Evolutionary conservation across 768 basidiomycete species (phyloP), one percentile per base, ranked within the genome.

Genomic region (Mycena metata): DNA sequence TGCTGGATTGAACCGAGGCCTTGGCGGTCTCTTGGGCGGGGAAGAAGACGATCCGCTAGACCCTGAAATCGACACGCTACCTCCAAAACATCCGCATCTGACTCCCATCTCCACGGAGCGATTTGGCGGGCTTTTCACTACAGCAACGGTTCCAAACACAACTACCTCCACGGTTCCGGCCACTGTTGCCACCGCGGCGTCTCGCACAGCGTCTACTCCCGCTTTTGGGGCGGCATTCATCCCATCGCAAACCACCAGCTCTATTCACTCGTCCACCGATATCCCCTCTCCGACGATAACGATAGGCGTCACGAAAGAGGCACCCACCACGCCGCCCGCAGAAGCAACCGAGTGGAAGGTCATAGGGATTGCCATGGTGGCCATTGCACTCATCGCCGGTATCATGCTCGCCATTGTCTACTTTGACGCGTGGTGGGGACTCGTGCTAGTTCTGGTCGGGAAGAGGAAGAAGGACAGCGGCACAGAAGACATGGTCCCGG

Each of bases 391-490:
- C 42, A 80, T 93, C 58, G 89, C 83, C 30, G 82, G 80, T 3
- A 78, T 85, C 56, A 84, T 91, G 70, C 81, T 92, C 55, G 79
- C 84, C 10, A 79, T 88, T 61, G 84, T 90, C 33, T 93, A 90
- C 79, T 92, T 91, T 78, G 91, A 94, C 78, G 84, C 88, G 41
- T 89, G 91, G 85, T 89, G 85, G 85, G 83, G 86, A 26, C 89
- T 91, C 76, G 60, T 90, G 59, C 79, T 83, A 41, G 89, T 88
- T 51, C 72, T 87, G 54, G 49, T 87, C 23, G 82, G 83, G 64
- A 83, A 85, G 67, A 78, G 77, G 35, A 77, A 76, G 70, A 76
- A 76, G 52, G 74, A 74, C 9, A 64, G 67, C 11, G 82, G 82
- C 30, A 74, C 78, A 36, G 91, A 92, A 76, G 84, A 86, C 62